Evolutionary conservation across 2,329 filamentous ascomycete species (phyloP), one percentile per base, ranked within the genome.

Genomic region (Fusarium irregulare): DNA sequence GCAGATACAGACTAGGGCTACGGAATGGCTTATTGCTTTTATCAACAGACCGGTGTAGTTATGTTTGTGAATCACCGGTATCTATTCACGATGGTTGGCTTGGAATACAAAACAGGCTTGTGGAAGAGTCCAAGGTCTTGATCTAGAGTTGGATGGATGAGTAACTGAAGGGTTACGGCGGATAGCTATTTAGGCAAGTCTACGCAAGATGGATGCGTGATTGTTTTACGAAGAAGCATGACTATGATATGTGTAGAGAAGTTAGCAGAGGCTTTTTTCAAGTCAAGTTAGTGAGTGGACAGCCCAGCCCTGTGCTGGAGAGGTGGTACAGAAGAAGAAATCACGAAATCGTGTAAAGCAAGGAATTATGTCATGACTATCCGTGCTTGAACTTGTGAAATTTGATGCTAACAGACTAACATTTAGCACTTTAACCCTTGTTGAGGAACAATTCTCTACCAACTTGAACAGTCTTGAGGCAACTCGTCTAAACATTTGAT

Each of bases 131-230:
- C 46, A 61, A 50, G 59, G 60, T 34, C 46, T 60, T 32, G 60
- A 58, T 40, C 53, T 57, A 63, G 53, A 47, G 44, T 44, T 50
- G 50, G 62, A 75, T 76, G 71, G 65, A 73, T 74, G 72, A 60
- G 54, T 71, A 49, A 60, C 59, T 48, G 49, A 54, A 55, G 66
- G 47, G 20, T 50, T 53, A 54, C 44, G 40, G 59, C n/a, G 56
- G 18, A 40, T 27, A 34, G n/a, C 34, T 51, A 41, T 34, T 18
- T 20, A 13, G 23, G 16, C 25, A 32, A 37, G 42, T 50, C 44
- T 51, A 65, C 44, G 37, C 53, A 60, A 53, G 41, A 20, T 42
- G 68, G 55, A 37, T 50, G 42, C 27, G 51, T 34, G 40, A 47
- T 66, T 66, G 55, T 50, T 70, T 67, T 27, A 64, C 50, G 56